A percentile compares a stretch with the other conserved stretches of the same genome.
These are phyloP conservation scores for Chlorencoelia australis DNA, from an alignment of 2,329 filamentous ascomycete genomes.

Conservation along the genomic window DNA sequence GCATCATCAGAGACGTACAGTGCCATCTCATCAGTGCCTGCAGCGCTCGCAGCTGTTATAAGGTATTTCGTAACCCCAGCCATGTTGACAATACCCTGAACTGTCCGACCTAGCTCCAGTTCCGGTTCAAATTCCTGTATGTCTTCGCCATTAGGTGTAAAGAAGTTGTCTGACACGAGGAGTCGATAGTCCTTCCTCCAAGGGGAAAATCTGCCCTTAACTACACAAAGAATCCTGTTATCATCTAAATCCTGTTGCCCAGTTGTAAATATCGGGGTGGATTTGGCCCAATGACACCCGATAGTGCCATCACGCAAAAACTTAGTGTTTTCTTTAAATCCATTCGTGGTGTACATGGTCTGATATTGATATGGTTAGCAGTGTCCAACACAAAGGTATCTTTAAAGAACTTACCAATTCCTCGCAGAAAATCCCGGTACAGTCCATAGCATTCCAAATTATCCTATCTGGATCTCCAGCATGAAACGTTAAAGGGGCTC, in stretches of 20 bases:
- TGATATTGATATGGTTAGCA: conserved; percentile 13
- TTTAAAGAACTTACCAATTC: conserved; percentile 40
- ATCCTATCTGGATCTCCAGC: conserved; percentile 75
- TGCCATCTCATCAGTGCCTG: conserved; percentile 79
- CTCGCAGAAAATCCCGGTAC: conserved; percentile 52
- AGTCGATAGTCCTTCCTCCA: conserved; percentile 68
- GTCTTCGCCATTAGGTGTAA: conserved; percentile 42
- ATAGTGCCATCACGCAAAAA: conserved; percentile 57
- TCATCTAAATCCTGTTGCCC: conserved; percentile 55
- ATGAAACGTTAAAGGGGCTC: conserved; percentile 62
- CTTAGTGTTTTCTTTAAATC: conserved; percentile 61
- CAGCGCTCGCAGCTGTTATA: conserved; percentile 70
- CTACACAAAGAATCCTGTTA: conserved; percentile 70
- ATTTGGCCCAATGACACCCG: conserved; percentile 83
- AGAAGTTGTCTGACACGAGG: conserved; percentile 75
- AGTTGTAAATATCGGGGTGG: conserved; percentile 61
- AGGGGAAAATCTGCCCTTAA: conserved; percentile 60
- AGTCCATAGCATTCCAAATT: conserved; percentile 70
- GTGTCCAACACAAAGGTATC: too few relatives aligned
- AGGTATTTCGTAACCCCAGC: conserved; percentile 80
- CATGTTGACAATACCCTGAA: conserved; percentile 72
- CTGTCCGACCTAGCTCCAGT: conserved; percentile 61
- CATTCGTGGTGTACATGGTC: conserved; percentile 69
- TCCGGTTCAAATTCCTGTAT: conserved; percentile 63
- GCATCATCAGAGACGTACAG: conserved; percentile 83